Evolutionary conservation across 2,329 filamentous ascomycete species (phyloP).

Genomic region (Colletotrichum sp.): DNA sequence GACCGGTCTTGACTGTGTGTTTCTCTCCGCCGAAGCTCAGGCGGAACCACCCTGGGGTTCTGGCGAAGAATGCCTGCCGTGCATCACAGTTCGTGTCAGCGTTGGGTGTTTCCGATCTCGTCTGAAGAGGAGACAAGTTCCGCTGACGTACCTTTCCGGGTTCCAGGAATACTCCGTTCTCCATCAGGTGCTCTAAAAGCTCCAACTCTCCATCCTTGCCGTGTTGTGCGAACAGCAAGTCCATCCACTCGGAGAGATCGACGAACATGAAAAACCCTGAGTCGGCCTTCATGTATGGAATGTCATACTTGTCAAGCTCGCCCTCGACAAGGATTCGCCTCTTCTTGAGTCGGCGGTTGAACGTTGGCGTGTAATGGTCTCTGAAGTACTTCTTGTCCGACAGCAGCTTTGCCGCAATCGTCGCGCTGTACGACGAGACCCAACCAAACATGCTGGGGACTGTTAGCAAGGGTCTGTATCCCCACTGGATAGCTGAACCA

Average conservation of each 20-base stretch:
- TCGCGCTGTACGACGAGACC: not conserved
- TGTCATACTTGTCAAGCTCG: not conserved
- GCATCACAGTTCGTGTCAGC: not conserved
- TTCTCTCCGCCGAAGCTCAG: constrained; percentile 6
- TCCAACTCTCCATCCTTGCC: not conserved
- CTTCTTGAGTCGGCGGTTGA: not conserved
- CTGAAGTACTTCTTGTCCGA: constrained; percentile 5
- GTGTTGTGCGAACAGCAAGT: not conserved
- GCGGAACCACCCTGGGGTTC: not conserved
- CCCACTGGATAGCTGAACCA: not conserved
- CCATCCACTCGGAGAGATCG: constrained; percentile 1
- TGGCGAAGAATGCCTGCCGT: not conserved
- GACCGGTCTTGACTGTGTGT: not conserved
- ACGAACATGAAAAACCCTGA: constrained; percentile 11
- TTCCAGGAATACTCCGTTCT: not conserved
- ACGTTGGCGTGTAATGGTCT: not conserved
- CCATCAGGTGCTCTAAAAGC: not conserved
- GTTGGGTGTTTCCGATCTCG: not conserved
- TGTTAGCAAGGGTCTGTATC: not conserved
- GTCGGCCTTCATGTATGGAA: not conserved
- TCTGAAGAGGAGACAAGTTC: not conserved
- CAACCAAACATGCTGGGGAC: not conserved
- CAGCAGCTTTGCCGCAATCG: not conserved
- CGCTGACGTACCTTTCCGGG: not conserved
- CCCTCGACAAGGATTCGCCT: not conserved